Percentiles rank a stretch among this genome's conserved stretches.
phyloP scores from a whole-genome alignment of 371 early-diverging fungal genomes.

The Cokeromyces recurvatus region DNA sequence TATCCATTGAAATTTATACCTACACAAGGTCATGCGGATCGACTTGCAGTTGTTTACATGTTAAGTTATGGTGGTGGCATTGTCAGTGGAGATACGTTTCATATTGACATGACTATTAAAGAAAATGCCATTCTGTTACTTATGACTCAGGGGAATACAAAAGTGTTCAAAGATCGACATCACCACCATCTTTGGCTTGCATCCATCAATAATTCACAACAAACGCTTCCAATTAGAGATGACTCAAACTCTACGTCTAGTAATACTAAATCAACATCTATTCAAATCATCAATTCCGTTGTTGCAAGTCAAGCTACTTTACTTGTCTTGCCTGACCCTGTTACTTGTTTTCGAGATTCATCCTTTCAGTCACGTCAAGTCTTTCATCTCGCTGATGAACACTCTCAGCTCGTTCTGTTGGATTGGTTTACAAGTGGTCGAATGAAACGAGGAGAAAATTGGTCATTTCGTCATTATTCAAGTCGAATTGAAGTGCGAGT shows the following conservation, averaged over 20 bases:
- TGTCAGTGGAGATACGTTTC: slow-evolving; percentile 65
- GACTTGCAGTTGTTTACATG: slow-evolving; percentile 47
- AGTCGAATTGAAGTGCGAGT: slow-evolving; percentile 56
- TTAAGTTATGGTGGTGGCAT: slow-evolving; percentile 79
- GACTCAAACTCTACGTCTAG: too few species aligned
- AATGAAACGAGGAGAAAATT: slow-evolving; percentile 65
- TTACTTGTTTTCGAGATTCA: slow-evolving; percentile 65
- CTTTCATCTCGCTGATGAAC: slow-evolving; percentile 35
- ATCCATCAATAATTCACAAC: slow-evolving; percentile 5
- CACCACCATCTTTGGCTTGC: slow-evolving; percentile 24
- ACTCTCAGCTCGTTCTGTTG: slow-evolving; percentile 57
- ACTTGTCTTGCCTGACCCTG: slow-evolving; percentile 70
- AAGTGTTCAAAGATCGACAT: slow-evolving; percentile 55
- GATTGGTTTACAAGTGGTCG: slow-evolving; percentile 85
- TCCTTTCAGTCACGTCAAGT: slow-evolving; percentile 60
- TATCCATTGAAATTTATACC: slow-evolving; percentile 49
- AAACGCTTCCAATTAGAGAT: slow-evolving; percentile 5
- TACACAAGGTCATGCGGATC: slow-evolving; percentile 32
- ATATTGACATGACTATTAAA: slow-evolving; percentile 44
- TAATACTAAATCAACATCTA: slow-evolving; percentile 17
- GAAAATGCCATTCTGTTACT: slow-evolving; percentile 51
- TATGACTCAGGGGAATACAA: slow-evolving; percentile 77
- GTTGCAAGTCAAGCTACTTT: slow-evolving; percentile 42
- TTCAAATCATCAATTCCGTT: slow-evolving; percentile 39
- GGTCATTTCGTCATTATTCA: slow-evolving; percentile 66